Percentiles rank a stretch among this genome's conserved stretches.
Evolutionary conservation across 2,329 filamentous ascomycete species (phyloP).

Genomic region (Trichoderma semiorbis): DNA sequence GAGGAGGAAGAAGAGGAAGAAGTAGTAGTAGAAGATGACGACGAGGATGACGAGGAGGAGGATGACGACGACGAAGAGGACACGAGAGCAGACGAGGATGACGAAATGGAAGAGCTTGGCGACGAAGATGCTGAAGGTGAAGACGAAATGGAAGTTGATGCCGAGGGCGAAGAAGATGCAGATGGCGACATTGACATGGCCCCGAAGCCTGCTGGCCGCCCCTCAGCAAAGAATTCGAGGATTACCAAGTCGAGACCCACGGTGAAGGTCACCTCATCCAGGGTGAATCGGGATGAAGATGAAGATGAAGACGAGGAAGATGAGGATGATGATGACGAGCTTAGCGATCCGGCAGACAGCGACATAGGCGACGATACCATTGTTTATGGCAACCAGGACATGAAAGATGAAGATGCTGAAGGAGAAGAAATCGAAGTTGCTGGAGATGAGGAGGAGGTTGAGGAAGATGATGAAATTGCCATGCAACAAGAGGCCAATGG

Average conservation of each 20-base stretch:
- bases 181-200: conserved; percentile 47
- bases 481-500: conserved; percentile 26
- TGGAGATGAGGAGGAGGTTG: conserved; percentile 41
- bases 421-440: conserved; percentile 43
- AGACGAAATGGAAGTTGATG: conserved; percentile 45
- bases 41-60: conserved; percentile 40
- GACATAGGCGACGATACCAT: conserved; percentile 41
- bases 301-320: conserved; percentile 50
- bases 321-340: conserved; percentile 53
- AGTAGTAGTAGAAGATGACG: conserved; percentile 43
- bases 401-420: conserved; percentile 47
- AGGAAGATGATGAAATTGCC: conserved; percentile 39
- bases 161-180: conserved; percentile 44
- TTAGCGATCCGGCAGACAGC: conserved; percentile 52
- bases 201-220: conserved; percentile 37
- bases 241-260: conserved; percentile 33
- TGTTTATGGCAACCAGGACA: conserved; percentile 43
- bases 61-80: conserved; percentile 42
- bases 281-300: conserved; percentile 33
- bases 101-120: conserved; percentile 38
- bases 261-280: conserved; percentile 33
- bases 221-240: conserved; percentile 40
- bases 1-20: conserved; percentile 43
- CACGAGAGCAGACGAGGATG: conserved; percentile 31
- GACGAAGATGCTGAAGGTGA: conserved; percentile 40